Conservation (phyloP, 73 alveolate species). For the Paramecium sonneborni region DNA sequence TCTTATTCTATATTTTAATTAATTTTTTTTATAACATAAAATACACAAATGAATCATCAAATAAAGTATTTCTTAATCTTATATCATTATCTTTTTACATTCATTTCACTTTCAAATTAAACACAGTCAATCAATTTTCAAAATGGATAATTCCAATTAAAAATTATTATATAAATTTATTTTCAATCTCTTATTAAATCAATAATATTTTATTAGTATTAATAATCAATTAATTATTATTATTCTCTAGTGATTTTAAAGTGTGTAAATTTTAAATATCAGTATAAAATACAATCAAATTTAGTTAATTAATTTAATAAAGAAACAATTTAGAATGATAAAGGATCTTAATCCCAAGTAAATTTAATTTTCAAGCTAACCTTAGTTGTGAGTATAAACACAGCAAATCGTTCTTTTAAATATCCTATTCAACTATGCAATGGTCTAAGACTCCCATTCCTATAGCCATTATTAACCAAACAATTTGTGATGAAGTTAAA, state of each 20-base stretch:
- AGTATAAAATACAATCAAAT: no score
- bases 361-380: background rate
- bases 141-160: background rate
- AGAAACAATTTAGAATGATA: background rate
- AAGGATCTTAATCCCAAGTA: background rate
- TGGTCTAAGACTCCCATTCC: background rate
- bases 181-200: background rate
- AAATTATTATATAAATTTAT: background rate
- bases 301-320: no score
- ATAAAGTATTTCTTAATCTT: background rate
- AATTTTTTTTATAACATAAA: background rate
- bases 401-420: background rate
- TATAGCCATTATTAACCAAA: background rate
- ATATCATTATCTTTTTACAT: background rate
- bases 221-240: no score
- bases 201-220: no score
- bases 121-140: background rate
- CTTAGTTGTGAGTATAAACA: background rate
- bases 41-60: background rate
- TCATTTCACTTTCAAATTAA: background rate
- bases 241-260: no score
- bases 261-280: no score
- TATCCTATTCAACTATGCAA: background rate
- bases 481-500: background rate
- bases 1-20: conserved; percentile 12